Evolutionary conservation across 1,284 basidiomycete genomes (phyloP), one percentile per base, ranked within the genome.

Genomic region (Sanguinoderma infundibulare): DNA sequence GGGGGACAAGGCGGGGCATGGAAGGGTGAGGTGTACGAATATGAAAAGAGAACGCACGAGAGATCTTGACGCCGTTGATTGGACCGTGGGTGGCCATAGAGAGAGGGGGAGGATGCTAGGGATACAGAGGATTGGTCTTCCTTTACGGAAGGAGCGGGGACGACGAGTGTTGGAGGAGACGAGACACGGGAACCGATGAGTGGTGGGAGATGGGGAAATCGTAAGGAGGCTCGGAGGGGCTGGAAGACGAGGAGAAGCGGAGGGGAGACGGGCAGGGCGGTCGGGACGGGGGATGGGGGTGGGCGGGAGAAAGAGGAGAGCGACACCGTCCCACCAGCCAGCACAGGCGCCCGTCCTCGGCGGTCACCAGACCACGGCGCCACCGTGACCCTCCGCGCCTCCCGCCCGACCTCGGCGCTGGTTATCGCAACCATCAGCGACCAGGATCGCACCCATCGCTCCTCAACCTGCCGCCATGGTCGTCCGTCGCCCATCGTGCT

Each of bases 21-120:
- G 74, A 63, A 71, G 67, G 71, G 49, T 47, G 50, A n/a, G 34
- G 24, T n/a, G 55, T n/a, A 17, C 38, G 30, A 24, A 67, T 22
- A 35, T 24, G 63, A 62, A 63, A 66, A 39, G 40, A 56, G 58
- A 63, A 91, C 92, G 81, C 78, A 95, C 93, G 87, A 77, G 91
- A 91, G 72, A 95, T 86, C 85, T 91, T 94, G 78, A 95, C 90
- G 74, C 94, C 94, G 77, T 95, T 95, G 79, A 95, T 94, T 75
- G 91, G 91, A 69, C 83, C 87, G 78, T 91, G 88, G 64, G 86
- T 86, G 66, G 89, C 81, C 90, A 92, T 91, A 71, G 73, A 69
- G 57, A 53, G 59, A 50, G 53, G 44, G n/a, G 62, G 55, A 55
- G 50, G 67, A 64, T 60, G 64, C 65, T 73, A 73, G 47, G 70